Conservation (phyloP, 1,139 yeast genomes). For the Protomyces pachydermus region DNA sequence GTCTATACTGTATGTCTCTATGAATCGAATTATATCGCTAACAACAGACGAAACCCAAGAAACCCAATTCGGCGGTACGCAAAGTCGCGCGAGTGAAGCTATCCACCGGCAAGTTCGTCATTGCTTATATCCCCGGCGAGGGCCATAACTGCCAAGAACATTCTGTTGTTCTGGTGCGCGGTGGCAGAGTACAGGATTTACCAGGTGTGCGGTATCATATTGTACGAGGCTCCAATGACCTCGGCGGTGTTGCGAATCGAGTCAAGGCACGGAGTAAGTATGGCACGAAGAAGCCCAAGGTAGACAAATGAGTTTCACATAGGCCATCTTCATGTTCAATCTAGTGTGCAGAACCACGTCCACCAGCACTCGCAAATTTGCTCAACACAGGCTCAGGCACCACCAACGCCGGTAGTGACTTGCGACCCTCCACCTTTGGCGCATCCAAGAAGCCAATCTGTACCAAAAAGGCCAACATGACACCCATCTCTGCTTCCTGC, state of each 20-base stretch:
- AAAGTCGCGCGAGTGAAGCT: conserved; percentile 94
- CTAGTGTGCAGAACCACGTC: conserved; percentile 50
- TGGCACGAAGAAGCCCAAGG: conserved; percentile 79
- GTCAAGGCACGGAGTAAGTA: conserved; percentile 84
- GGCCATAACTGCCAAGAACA: conserved; percentile 87
- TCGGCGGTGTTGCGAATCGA: conserved; percentile 93
- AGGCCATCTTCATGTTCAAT: conserved; percentile 38
- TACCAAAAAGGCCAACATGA: conserved; percentile 72
- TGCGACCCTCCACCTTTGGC: conserved; percentile 48
- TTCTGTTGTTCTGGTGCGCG: conserved; percentile 90
- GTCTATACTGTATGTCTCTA: conserved; percentile 25
- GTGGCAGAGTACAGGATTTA: conserved; percentile 95
- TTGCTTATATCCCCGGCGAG: conserved; percentile 96
- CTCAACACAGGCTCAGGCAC: conserved; percentile 53
- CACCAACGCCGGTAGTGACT: conserved; percentile 54
- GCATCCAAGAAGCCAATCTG: conserved; percentile 69
- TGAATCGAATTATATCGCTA: neutral
- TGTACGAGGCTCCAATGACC: conserved; percentile 88
- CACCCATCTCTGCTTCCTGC: conserved; percentile 58
- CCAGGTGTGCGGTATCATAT: conserved; percentile 97
- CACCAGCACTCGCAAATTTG: conserved; percentile 74
- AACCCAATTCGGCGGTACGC: conserved; percentile 97
- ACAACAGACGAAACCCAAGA: conserved; percentile 64
- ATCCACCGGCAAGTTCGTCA: conserved; percentile 79
- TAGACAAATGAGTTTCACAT: neutral